These are phyloP conservation scores for Darksidea phi DNA, from an alignment of 495 filamentous ascomycete genomes.

Conservation along the genomic window DNA sequence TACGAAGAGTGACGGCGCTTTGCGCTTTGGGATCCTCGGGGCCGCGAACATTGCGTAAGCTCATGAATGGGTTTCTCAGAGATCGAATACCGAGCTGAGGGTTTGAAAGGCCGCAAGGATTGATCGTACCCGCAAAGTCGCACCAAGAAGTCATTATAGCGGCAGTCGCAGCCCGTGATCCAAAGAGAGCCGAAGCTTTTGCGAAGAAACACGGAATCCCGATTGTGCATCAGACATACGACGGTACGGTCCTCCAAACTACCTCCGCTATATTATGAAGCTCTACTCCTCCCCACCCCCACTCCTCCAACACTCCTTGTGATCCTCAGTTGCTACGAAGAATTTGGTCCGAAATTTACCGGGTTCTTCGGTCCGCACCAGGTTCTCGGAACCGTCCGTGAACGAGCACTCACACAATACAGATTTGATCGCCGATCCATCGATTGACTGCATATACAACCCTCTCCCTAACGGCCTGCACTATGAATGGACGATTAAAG, in stretches of 20 bases:
- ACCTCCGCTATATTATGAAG: background rate
- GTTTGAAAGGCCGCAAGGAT: conserved; percentile 48
- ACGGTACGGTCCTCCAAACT: conserved; percentile 24
- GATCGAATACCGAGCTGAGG: background rate
- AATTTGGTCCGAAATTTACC: too few species aligned
- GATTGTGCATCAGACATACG: conserved; percentile 50
- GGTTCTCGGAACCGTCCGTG: background rate
- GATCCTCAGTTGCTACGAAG: too few species aligned
- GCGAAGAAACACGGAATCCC: conserved; percentile 60
- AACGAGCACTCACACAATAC: background rate
- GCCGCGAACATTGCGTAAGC: conserved; percentile 51
- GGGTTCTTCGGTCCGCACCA: too few species aligned
- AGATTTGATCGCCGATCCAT: conserved; percentile 52
- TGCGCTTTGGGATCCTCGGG: conserved; percentile 53
- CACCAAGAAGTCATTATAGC: conserved; percentile 61
- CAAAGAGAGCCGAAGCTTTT: conserved; percentile 52
- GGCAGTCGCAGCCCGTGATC: conserved; percentile 60
- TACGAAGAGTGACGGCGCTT: conserved; percentile 42
- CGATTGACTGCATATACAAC: conserved; percentile 55
- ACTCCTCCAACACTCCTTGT: too few species aligned
- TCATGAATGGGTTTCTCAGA: conserved; percentile 1
- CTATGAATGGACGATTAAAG: conserved; percentile 55
- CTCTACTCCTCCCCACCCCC: background rate
- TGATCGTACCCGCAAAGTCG: conserved; percentile 57
- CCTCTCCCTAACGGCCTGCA: conserved; percentile 54